Evolutionary conservation across 495 filamentous ascomycete species (phyloP).

Genomic region (Penicillium samsonianum): DNA sequence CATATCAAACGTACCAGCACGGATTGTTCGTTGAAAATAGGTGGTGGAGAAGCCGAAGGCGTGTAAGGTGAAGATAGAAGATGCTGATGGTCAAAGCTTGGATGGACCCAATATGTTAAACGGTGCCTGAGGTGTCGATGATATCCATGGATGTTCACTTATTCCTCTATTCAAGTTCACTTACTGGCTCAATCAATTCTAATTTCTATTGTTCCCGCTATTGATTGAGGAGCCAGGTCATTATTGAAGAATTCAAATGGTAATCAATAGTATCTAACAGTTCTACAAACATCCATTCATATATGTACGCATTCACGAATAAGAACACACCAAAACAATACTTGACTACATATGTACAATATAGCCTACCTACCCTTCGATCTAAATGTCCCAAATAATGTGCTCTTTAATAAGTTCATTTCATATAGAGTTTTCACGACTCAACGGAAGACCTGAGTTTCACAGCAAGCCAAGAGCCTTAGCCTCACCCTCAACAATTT

Average conservation of each 20-base stretch:
- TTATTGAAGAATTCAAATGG: no score
- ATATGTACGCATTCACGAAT: neutral
- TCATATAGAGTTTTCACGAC: neutral
- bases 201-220: neutral
- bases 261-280: neutral
- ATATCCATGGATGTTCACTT: no score
- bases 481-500: constrained; percentile 55
- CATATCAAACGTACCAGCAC: constrained; percentile 22
- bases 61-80: constrained; percentile 24
- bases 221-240: neutral
- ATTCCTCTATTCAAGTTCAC: neutral
- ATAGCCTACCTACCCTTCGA: neutral
- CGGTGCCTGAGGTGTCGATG: constrained; percentile 22
- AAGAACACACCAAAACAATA: neutral
- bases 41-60: constrained; percentile 7
- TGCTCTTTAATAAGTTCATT: neutral
- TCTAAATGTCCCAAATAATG: neutral
- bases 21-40: constrained; percentile 8
- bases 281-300: neutral
- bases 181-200: neutral
- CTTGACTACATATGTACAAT: neutral
- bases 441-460: constrained; percentile 19
- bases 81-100: constrained; percentile 27
- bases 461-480: constrained; percentile 60
- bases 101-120: constrained; percentile 17